Evolutionary conservation across 352 stramenopile species (phyloP), one percentile per base, ranked within the genome.

Genomic region (Halophytophthora batemanensis): DNA sequence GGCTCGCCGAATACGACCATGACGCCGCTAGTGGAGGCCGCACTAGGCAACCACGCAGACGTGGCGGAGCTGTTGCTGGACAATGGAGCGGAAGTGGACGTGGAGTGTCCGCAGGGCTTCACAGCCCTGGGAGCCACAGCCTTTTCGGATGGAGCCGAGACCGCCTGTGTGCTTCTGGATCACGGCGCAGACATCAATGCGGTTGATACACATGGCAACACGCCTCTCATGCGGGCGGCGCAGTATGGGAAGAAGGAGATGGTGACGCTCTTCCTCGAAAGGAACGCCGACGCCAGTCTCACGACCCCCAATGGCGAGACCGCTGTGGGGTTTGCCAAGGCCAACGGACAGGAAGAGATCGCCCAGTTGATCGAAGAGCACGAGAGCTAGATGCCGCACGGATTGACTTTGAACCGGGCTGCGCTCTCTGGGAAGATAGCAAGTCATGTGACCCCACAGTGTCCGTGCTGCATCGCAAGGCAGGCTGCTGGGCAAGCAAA

Each of bases 171-270:
- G 25, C 40, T 68, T 15, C 41, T 62, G 2, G 39, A 42, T 2
- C 49, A 50, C n/a, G 59, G 59, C 2, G 59, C 59, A 36, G 40
- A 60, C 38, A 47, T 58, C 5, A 31, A 54, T 25, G 45, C 43
- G 2, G 29, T 8, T 6, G 52, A 59, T 29, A 37, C 54, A 10
- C 28, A 51, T 17, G 46, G 56, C 37, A 50, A 51, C 42, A 59
- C 55, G 14, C 46, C 59, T 12, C 50, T 68, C 11, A 42, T 47
- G n/a, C 36, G 36, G 2, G 48, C 48, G 29, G 38, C 48, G 2
- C 36, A 55, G 39, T 14, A 40, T 17, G 48, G 48, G 28, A 39
- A 55, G 12, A 31, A 33, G 1, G 6, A 34, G 13, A 31, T 47
- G 7, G 48, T 55, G 37, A 25, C 18, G 10, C 36, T 31, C 8